These are phyloP conservation scores for Xylariaceae sp. DNA, from an alignment of 2,329 filamentous ascomycete species.

Conservation along the genomic window DNA sequence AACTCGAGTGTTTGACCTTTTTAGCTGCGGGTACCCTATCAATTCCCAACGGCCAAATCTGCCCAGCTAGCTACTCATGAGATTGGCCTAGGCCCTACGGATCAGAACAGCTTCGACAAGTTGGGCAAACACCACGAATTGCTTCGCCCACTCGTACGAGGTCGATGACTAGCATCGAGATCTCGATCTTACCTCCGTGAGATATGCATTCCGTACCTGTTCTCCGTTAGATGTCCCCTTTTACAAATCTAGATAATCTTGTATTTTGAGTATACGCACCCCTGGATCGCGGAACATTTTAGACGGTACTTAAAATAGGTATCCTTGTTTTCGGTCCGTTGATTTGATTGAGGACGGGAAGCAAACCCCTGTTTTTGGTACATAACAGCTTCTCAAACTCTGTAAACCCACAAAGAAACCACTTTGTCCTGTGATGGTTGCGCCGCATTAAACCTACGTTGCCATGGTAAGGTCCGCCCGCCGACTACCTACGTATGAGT, in stretches of 20 bases:
- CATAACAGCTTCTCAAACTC: constrained; percentile 1
- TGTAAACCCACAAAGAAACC: not conserved
- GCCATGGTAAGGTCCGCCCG: not conserved
- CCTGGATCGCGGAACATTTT: not conserved
- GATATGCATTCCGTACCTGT: too few relatives aligned
- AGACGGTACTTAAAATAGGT: not conserved
- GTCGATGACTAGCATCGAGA: too few relatives aligned
- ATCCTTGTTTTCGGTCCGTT: not conserved
- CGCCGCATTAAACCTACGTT: not conserved
- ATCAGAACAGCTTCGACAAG: too few relatives aligned
- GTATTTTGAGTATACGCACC: not conserved
- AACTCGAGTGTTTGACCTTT: not conserved
- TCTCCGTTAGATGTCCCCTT: too few relatives aligned
- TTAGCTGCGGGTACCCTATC: not conserved
- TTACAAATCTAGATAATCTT: too few relatives aligned
- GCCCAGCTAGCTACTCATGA: too few relatives aligned
- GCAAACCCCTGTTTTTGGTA: not conserved
- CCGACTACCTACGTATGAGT: not conserved
- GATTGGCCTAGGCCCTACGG: too few relatives aligned
- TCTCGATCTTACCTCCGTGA: too few relatives aligned
- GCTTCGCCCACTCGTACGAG: too few relatives aligned
- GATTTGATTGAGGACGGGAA: not conserved
- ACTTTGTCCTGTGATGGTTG: not conserved
- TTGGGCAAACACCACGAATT: too few relatives aligned
- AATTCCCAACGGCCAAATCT: not conserved